Conservation (phyloP, 164 flowering plant genomes). For the Hamamelis virginiana region DNA sequence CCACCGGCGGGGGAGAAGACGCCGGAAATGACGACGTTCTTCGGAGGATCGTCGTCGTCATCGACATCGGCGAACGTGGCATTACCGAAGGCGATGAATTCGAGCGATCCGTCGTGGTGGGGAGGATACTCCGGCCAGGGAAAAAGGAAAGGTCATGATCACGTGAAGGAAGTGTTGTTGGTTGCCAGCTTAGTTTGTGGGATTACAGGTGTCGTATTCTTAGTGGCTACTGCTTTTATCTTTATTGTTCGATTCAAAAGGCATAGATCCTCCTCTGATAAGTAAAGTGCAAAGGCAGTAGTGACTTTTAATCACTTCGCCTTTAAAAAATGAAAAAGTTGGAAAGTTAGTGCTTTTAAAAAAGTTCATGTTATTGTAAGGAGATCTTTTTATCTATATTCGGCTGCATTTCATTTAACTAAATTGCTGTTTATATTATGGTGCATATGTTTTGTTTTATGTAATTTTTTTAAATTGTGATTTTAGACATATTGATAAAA, state of each 20-base stretch:
- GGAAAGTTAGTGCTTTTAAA: too few relatives aligned
- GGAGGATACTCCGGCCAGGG: background rate
- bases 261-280: background rate
- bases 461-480: too few relatives aligned
- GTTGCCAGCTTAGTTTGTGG: constrained; percentile 49
- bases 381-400: too few relatives aligned
- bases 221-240: constrained; percentile 33
- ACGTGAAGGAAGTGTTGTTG: constrained; percentile 34
- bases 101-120: constrained; percentile 36
- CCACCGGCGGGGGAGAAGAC: constrained; percentile 2
- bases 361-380: too few relatives aligned
- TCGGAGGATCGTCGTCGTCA: constrained; percentile 1
- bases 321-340: too few relatives aligned
- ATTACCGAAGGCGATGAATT: constrained; percentile 37
- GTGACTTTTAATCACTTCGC: too few relatives aligned
- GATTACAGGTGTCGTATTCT: constrained; percentile 35
- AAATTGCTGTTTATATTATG: too few relatives aligned
- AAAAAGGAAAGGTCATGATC: constrained; percentile 17
- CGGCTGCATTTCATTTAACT: too few relatives aligned
- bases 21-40: constrained; percentile 7
- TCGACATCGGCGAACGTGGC: constrained; percentile 3
- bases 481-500: too few relatives aligned
- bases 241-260: constrained; percentile 14
- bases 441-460: too few relatives aligned
- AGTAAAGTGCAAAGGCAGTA: too few relatives aligned